phyloP scores from a whole-genome alignment of 2,329 filamentous ascomycete species.

The Stromatinia cepivora region DNA sequence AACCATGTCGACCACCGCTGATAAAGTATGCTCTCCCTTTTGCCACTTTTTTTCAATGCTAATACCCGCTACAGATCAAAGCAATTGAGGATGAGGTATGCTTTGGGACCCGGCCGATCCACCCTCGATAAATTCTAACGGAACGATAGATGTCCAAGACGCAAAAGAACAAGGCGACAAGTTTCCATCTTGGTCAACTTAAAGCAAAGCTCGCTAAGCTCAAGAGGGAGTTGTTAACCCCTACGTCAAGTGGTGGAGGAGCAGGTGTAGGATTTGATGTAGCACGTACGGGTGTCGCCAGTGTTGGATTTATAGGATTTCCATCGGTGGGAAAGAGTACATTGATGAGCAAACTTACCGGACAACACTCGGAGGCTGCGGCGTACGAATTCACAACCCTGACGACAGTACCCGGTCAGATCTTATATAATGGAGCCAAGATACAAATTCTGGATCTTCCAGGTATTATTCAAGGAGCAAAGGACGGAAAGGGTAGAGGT shows the following conservation, averaged over 20 bases:
- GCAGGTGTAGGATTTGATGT: constrained; percentile 93
- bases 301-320: constrained; percentile 96
- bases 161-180: constrained; percentile 96
- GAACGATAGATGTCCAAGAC: constrained; percentile 79
- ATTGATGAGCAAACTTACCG: constrained; percentile 90
- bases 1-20: constrained; percentile 93
- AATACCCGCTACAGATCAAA: constrained; percentile 69
- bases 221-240: constrained; percentile 92
- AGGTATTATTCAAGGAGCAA: constrained; percentile 97
- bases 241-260: constrained; percentile 78
- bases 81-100: constrained; percentile 91
- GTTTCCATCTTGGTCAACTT: constrained; percentile 90
- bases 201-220: constrained; percentile 98
- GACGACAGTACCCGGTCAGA: constrained; percentile 94
- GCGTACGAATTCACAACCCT: constrained; percentile 99
- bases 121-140: constrained; percentile 28
- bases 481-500: constrained; percentile 96
- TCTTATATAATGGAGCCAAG: constrained; percentile 93
- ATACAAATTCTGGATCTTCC: constrained; percentile 98
- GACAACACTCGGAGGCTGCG: constrained; percentile 94
- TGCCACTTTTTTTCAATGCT: constrained; percentile 24
- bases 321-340: constrained; percentile 98
- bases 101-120: constrained; percentile 25
- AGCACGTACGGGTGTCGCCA: constrained; percentile 93
- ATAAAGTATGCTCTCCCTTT: constrained; percentile 65